Evolutionary conservation across 305 asterid species (phyloP).

Genomic region (Lippia alba): DNA sequence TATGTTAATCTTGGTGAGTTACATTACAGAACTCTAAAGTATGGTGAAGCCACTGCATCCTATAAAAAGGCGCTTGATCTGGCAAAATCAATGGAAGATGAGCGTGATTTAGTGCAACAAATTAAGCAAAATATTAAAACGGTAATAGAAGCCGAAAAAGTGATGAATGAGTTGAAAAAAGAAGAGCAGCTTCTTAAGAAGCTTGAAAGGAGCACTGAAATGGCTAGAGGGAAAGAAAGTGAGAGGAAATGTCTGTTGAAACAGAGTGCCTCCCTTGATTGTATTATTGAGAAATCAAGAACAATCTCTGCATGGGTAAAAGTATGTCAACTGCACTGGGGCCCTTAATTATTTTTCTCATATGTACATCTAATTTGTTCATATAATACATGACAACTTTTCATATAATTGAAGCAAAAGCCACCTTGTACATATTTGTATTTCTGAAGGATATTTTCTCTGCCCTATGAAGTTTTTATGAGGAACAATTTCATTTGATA

Average conservation of each 20-base stretch:
- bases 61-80: constrained; percentile 77
- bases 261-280: constrained; percentile 71
- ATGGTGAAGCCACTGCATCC: constrained; percentile 72
- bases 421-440: constrained; percentile 21
- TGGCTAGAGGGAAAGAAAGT: constrained; percentile 64
- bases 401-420: constrained; percentile 22
- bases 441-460: constrained; percentile 20
- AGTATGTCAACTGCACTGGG: constrained; percentile 42
- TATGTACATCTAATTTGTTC: constrained; percentile 25
- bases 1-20: constrained; percentile 88
- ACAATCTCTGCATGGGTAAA: constrained; percentile 68
- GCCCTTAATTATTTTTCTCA: constrained; percentile 28
- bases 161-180: constrained; percentile 66
- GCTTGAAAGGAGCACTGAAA: constrained; percentile 66
- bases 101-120: constrained; percentile 64
- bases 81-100: constrained; percentile 94
- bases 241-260: constrained; percentile 78
- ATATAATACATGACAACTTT: not conserved
- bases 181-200: constrained; percentile 87
- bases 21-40: constrained; percentile 70
- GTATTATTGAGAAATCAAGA: constrained; percentile 83
- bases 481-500: constrained; percentile 16
- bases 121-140: constrained; percentile 67
- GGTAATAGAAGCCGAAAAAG: constrained; percentile 68
- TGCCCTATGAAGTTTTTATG: constrained; percentile 19